Evolutionary conservation across 352 stramenopile species (phyloP).

Genomic region (Nothophytophthora sp.): DNA sequence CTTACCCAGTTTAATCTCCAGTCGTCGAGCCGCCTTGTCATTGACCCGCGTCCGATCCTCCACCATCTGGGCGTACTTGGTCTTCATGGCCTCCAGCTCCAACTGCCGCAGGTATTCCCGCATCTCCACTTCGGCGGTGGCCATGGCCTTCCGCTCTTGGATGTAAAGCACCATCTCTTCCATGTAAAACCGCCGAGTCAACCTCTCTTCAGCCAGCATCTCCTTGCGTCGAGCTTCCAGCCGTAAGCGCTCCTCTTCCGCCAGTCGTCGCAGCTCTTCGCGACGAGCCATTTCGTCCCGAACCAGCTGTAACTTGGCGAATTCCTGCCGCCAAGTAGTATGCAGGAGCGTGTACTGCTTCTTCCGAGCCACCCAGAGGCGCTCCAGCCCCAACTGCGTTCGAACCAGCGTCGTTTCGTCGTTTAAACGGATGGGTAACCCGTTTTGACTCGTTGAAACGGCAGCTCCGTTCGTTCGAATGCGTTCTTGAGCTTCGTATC

Average conservation of each 20-base stretch:
- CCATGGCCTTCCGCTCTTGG: constrained; percentile 67
- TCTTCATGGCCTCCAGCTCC: constrained; percentile 71
- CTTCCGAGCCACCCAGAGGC: constrained; percentile 44
- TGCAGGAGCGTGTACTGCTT: constrained; percentile 34
- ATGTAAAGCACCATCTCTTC: constrained; percentile 64
- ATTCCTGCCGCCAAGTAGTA: constrained; percentile 46
- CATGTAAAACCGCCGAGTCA: constrained; percentile 65
- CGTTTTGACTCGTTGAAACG: constrained; percentile 5
- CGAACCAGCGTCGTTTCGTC: constrained; percentile 10
- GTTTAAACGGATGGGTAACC: no score
- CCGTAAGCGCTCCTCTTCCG: constrained; percentile 47
- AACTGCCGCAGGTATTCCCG: constrained; percentile 63
- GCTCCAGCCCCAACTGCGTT: constrained; percentile 30
- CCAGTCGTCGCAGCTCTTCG: constrained; percentile 47
- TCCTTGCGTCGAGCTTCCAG: constrained; percentile 52
- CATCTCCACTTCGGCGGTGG: constrained; percentile 66
- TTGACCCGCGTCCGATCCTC: constrained; percentile 61
- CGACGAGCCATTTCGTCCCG: constrained; percentile 51
- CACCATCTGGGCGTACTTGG: constrained; percentile 72
- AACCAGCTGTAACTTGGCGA: constrained; percentile 44
- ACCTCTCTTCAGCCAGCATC: constrained; percentile 67
- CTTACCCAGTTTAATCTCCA: constrained; percentile 82
- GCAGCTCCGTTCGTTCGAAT: constrained; percentile 13
- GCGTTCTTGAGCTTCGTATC: constrained; percentile 18
- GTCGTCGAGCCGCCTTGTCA: constrained; percentile 62